These are phyloP conservation scores for Diplodia intermedia DNA, from an alignment of 2,329 filamentous ascomycete species.

Conservation along the genomic window DNA sequence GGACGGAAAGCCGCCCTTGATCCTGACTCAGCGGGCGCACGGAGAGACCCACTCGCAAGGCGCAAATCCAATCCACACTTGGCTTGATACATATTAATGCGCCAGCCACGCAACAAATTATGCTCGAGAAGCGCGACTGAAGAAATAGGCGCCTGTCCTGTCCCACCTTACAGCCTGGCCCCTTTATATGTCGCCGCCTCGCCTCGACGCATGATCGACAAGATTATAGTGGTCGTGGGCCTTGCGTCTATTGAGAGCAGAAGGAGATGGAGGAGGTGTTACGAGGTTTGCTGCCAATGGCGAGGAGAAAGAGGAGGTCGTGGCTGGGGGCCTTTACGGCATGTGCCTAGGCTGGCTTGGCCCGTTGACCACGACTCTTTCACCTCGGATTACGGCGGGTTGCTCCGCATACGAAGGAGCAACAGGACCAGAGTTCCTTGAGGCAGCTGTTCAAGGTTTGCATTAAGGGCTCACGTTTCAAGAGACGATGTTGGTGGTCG, in stretches of 20 bases:
- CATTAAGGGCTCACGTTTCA: not conserved
- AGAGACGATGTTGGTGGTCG: not conserved
- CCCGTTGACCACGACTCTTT: not conserved
- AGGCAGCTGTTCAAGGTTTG: not conserved
- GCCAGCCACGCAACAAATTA: conserved; percentile 21
- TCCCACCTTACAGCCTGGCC: not conserved
- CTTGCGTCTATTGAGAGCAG: not conserved
- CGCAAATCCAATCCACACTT: conserved; percentile 4
- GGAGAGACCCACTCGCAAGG: not conserved
- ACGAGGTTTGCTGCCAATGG: not conserved
- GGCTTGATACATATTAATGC: conserved; percentile 16
- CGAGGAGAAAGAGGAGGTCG: not conserved
- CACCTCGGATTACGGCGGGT: not conserved
- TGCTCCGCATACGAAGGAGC: not conserved
- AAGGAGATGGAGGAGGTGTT: not conserved
- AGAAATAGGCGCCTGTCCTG: conserved; percentile 6
- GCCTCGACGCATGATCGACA: not conserved
- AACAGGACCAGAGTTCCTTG: not conserved
- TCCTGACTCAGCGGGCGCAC: not conserved
- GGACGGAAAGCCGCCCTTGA: not conserved
- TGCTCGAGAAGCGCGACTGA: not conserved
- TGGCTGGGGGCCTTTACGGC: not conserved
- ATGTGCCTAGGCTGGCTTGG: not conserved
- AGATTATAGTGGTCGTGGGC: not conserved
- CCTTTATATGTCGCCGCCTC: not conserved